Percentiles rank a stretch among this genome's conserved stretches.
phyloP scores from a whole-genome alignment of 441 rosid genomes.

The Sinapis alba region DNA sequence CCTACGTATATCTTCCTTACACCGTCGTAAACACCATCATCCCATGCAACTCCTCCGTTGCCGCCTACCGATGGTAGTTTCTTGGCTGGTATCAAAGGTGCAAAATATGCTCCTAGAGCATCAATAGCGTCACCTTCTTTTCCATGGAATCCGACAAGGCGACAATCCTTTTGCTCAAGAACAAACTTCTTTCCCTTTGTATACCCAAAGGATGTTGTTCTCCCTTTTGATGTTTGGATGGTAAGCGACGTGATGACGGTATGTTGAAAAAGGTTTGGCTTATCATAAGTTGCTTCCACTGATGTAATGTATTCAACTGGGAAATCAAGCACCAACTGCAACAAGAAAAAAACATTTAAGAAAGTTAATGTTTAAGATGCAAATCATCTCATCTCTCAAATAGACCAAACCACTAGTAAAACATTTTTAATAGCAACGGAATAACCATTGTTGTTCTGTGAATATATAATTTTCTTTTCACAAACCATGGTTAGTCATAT shows the following conservation, averaged over 20 bases:
- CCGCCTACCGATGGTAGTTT: neutral
- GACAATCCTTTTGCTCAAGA: neutral
- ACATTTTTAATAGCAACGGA: no score
- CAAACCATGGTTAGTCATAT: no score
- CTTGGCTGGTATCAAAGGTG: neutral
- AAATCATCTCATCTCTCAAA: neutral
- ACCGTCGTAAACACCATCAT: neutral
- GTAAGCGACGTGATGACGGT: neutral
- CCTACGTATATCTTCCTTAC: neutral
- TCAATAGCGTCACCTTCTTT: neutral
- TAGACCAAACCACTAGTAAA: no score
- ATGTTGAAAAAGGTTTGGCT: neutral
- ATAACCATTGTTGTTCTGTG: no score
- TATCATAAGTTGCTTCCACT: neutral
- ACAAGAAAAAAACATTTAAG: neutral
- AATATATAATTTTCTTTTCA: no score
- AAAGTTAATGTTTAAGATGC: neutral
- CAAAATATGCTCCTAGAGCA: neutral
- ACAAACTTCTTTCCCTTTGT: neutral
- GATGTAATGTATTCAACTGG: neutral
- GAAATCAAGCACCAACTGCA: neutral
- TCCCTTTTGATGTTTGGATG: neutral
- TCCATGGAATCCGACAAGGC: neutral
- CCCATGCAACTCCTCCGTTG: neutral
- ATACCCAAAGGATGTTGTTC: neutral